Evolutionary conservation across 148 eudicot genomes (phyloP).

Genomic region (Heliamphora exappendiculata): DNA sequence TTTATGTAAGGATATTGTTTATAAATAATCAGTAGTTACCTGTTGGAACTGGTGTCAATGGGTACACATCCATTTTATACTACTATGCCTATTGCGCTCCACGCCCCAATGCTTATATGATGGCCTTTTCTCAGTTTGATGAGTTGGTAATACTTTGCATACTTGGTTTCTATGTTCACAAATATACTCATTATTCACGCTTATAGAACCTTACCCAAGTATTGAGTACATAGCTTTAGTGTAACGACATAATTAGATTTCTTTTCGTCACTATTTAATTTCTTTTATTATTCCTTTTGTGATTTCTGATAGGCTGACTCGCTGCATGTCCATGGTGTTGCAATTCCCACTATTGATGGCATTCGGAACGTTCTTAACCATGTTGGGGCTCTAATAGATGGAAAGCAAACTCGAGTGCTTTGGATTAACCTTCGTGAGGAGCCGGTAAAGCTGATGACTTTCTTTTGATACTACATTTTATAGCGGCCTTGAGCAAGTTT

Average conservation of each 20-base stretch:
- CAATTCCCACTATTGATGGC: slow-evolving; percentile 83
- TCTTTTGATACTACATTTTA: neutral
- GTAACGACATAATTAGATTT: neutral
- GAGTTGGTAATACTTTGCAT: neutral
- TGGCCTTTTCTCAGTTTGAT: neutral
- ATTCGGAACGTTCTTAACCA: slow-evolving; percentile 74
- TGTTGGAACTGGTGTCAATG: neutral
- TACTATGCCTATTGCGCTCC: neutral
- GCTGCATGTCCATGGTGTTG: slow-evolving; percentile 83
- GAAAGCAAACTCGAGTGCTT: slow-evolving; percentile 41
- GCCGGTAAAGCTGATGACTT: slow-evolving; percentile 43
- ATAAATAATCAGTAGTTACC: neutral
- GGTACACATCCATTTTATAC: neutral
- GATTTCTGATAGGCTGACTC: slow-evolving; percentile 53
- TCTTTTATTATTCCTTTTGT: neutral
- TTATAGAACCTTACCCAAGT: neutral
- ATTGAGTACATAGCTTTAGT: neutral
- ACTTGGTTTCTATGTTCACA: neutral
- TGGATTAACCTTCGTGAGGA: slow-evolving; percentile 98
- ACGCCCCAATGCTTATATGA: neutral
- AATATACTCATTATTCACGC: neutral
- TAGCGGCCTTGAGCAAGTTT: neutral
- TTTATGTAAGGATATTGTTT: too few relatives aligned
- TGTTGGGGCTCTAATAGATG: slow-evolving; percentile 52
- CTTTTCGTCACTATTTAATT: neutral